phyloP scores from a whole-genome alignment of 2,329 filamentous ascomycete genomes.

The Claviceps cyperi region DNA sequence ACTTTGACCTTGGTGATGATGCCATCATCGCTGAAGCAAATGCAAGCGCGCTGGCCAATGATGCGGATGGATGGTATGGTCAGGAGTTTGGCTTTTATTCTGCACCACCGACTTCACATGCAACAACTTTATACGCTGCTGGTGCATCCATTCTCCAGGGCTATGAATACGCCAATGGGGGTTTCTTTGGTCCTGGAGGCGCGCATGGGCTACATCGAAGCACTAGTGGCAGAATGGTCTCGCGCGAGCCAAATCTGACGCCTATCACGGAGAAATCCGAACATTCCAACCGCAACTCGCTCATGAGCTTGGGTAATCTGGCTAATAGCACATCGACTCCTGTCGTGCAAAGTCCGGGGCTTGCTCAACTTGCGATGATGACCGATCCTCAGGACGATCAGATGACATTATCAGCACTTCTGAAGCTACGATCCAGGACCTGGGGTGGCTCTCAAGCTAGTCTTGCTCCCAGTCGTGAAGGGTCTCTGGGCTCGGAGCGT shows the following conservation, averaged over 20 bases:
- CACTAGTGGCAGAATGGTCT: constrained; percentile 58
- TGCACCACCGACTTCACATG: constrained; percentile 28
- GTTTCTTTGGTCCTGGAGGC: constrained; percentile 72
- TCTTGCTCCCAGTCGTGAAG: constrained; percentile 39
- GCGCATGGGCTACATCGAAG: constrained; percentile 40
- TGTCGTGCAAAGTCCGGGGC: constrained; percentile 49
- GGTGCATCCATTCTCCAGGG: constrained; percentile 18
- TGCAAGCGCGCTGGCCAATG: constrained; percentile 79
- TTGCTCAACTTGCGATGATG: constrained; percentile 62
- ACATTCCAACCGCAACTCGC: constrained; percentile 86
- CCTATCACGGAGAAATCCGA: constrained; percentile 94
- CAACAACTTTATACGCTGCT: constrained; percentile 32
- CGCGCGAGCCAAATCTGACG: constrained; percentile 80
- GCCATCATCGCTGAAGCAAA: constrained; percentile 91
- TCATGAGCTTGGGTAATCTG: constrained; percentile 51
- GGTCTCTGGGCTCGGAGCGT: constrained; percentile 34
- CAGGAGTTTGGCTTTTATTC: constrained; percentile 96
- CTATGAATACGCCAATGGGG: constrained; percentile 60
- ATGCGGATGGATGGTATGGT: constrained; percentile 88
- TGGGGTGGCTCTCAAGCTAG: constrained; percentile 75
- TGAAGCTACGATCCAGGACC: constrained; percentile 58
- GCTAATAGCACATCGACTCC: constrained; percentile 27
- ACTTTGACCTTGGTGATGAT: constrained; percentile 66
- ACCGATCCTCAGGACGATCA: constrained; percentile 45
- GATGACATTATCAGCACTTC: constrained; percentile 58